Evolutionary conservation across 176 grass and related monocot species (phyloP).

Genomic region (Neostapfia colusana): DNA sequence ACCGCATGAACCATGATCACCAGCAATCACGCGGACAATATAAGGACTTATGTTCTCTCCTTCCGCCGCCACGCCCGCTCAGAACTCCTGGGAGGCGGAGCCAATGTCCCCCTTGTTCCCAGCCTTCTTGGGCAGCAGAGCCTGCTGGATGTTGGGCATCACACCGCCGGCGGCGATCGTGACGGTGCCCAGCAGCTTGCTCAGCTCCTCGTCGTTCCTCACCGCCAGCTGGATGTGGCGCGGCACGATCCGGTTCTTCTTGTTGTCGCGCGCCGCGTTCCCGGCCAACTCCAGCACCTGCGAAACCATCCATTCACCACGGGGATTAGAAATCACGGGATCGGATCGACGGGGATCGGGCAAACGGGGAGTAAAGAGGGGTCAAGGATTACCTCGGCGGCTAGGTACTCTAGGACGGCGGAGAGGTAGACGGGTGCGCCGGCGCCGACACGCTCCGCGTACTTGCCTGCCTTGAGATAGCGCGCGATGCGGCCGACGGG

Average conservation of each 20-base stretch:
- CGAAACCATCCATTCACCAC: background rate
- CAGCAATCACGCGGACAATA: background rate
- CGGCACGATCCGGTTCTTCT: constrained; percentile 58
- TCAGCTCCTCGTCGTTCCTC: constrained; percentile 55
- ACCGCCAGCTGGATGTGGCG: constrained; percentile 61
- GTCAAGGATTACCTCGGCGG: constrained; percentile 65
- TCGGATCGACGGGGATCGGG: background rate
- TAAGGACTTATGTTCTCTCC: background rate
- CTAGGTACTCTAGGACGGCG: constrained; percentile 89
- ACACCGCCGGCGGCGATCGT: constrained; percentile 56
- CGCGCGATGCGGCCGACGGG: constrained; percentile 81
- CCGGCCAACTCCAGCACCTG: constrained; percentile 55
- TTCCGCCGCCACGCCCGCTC: background rate
- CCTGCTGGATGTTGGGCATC: constrained; percentile 45
- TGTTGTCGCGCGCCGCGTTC: constrained; percentile 56
- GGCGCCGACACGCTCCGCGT: constrained; percentile 87
- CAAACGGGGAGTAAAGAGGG: background rate
- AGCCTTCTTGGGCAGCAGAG: constrained; percentile 53
- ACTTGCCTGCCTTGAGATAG: constrained; percentile 91
- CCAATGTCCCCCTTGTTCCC: constrained; percentile 39
- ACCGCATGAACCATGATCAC: background rate
- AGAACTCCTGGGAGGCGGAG: constrained; percentile 55
- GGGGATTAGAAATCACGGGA: background rate
- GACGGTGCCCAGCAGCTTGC: constrained; percentile 46
- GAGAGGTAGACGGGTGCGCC: constrained; percentile 94